Base-by-base conservation (phyloP, 371 early-diverging fungal genomes). In the Mortierella sp. region DNA sequence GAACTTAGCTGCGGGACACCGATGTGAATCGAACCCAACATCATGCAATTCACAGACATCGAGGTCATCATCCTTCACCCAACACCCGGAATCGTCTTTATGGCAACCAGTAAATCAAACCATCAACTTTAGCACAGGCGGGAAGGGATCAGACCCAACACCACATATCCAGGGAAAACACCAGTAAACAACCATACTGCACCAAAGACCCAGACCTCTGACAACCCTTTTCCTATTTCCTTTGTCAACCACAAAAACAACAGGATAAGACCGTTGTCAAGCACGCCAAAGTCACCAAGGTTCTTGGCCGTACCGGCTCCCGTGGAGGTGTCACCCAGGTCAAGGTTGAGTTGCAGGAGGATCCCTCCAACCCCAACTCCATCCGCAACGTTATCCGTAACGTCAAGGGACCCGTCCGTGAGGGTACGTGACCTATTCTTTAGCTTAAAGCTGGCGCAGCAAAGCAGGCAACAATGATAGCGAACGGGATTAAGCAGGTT, bases 251-350 rank as follows among this genome's bases (percentile, higher is more conserved):
- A 34, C 31, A 10, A 28, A 9, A 31, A 34, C 21, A 74, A 72
- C 89, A 92, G 94, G 93, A 94, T 89, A 95, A 96, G 90, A 89
- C 91, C 80, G 92, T 92, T 86, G 95, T 97, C 88, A 98, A 98
- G 93, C 95, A 97, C 90, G 99, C 98, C 89, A 93, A 92, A 82
- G 99, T 99, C 88, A 94, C 92, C 88, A 98, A 98, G 94, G 96
- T 98, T 83, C 96, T 99, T 88, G 99, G 99, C 92, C 97, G 99
- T 88, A 99, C 99, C 84, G 99, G 99, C 90, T 99, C 99, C 90
- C 98, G 99, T 90, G 97, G 97, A 94, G 96, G 98, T 92, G 99
- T 99, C 90, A 98, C 99, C 89, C 99, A 99, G 92, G 99, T 99
- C 90, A 96, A 98, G 88, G 99, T 98, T 88, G 99, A 98, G 92